Evolutionary conservation across 305 asterid genomes (phyloP).

Genomic region (Solanum hybrid): DNA sequence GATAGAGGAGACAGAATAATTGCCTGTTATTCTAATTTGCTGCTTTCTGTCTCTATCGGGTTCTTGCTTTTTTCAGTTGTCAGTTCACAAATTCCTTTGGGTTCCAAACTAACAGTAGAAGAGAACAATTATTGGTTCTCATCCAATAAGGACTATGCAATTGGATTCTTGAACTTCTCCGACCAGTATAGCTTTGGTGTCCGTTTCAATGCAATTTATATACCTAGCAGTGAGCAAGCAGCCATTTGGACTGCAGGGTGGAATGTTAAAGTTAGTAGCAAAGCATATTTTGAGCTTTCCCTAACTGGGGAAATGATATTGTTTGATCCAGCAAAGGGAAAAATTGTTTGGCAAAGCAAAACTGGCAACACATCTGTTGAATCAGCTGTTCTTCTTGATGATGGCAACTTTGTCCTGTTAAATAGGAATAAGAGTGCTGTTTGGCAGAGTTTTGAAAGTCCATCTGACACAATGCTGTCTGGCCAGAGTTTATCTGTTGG

Average conservation of each 20-base stretch:
- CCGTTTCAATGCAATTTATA: constrained; percentile 20
- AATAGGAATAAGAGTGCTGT: constrained; percentile 12
- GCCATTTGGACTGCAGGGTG: constrained; percentile 39
- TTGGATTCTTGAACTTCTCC: constrained; percentile 25
- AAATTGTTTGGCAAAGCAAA: constrained; percentile 26
- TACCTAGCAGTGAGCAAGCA: constrained; percentile 17
- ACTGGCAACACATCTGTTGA: constrained; percentile 23
- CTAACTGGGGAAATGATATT: constrained; percentile 22
- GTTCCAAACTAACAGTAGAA: constrained; percentile 27
- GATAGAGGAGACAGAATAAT: constrained; percentile 10
- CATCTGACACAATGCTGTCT: constrained; percentile 35
- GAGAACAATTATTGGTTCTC: constrained; percentile 31
- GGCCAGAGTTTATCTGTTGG: constrained; percentile 31
- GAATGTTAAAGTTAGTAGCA: constrained; percentile 23
- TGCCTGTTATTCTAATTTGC: constrained; percentile 2
- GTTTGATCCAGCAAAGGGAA: constrained; percentile 23
- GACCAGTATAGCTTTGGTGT: constrained; percentile 27
- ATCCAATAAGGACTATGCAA: constrained; percentile 28
- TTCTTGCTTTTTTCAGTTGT: constrained; percentile 13
- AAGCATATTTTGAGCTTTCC: constrained; percentile 27
- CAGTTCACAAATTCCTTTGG: constrained; percentile 26
- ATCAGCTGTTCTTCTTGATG: constrained; percentile 27
- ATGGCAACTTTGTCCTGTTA: constrained; percentile 36
- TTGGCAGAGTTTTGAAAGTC: constrained; percentile 41
- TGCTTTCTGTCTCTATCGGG: constrained; percentile 9